Percentiles rank a stretch among this genome's conserved stretches.
Evolutionary conservation across 768 basidiomycete genomes (phyloP).

Genomic region (Lyophyllum decastes): DNA sequence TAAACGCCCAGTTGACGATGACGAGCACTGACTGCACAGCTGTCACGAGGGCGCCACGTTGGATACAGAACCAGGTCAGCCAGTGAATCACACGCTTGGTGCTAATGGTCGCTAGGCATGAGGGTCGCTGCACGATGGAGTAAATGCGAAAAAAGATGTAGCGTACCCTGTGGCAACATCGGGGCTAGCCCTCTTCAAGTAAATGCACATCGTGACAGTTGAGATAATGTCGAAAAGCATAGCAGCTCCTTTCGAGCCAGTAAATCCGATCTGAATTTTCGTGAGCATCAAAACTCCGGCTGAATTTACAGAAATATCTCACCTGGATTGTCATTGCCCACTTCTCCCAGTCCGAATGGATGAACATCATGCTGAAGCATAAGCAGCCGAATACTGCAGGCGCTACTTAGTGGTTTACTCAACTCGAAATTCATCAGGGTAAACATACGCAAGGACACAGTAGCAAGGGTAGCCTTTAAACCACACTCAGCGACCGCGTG

Average conservation of each 20-base stretch:
- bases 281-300: not conserved
- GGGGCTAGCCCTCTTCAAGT: not conserved
- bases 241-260: constrained; percentile 1
- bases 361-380: constrained; percentile 5
- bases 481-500: not conserved
- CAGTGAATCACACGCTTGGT: not conserved
- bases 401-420: too few species aligned
- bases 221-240: constrained; percentile 1
- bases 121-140: not conserved
- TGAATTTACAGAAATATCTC: not conserved
- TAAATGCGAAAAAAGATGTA: not conserved
- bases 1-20: not conserved
- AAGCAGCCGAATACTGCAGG: not conserved
- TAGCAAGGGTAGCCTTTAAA: not conserved
- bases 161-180: not conserved
- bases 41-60: not conserved
- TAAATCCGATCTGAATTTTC: not conserved
- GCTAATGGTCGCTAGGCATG: not conserved
- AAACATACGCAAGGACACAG: too few species aligned
- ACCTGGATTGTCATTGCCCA: constrained; percentile 1
- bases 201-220: not conserved
- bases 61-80: not conserved
- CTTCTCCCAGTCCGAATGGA: constrained; percentile 7
- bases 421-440: too few species aligned
- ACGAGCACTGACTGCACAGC: not conserved